Conservation (phyloP, 1,284 basidiomycete genomes). For the Somion occarium region DNA sequence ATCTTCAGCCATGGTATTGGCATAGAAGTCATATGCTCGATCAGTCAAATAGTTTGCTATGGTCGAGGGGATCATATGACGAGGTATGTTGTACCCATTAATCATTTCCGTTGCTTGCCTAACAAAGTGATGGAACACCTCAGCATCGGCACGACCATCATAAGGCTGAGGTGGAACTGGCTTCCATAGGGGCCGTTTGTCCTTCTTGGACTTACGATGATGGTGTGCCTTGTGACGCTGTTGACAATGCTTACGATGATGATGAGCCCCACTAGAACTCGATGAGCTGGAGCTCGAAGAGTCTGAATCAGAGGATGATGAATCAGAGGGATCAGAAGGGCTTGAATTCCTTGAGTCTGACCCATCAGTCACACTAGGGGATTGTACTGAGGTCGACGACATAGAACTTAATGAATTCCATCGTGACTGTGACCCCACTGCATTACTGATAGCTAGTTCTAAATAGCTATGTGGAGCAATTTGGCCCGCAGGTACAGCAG, state of each 20-base stretch:
- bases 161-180: conserved; percentile 15
- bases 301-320: neutral
- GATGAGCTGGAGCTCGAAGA: neutral
- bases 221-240: too few relatives aligned
- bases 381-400: too few relatives aligned
- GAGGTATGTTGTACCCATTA: conserved; percentile 3
- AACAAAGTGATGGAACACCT: conserved; percentile 18
- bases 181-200: conserved; percentile 8
- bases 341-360: neutral
- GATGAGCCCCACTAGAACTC: neutral
- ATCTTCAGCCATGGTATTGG: conserved; percentile 23
- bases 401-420: too few relatives aligned
- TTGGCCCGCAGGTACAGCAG: neutral
- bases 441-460: neutral
- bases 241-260: too few relatives aligned
- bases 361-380: too few relatives aligned
- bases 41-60: conserved; percentile 23
- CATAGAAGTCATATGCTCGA: conserved; percentile 36
- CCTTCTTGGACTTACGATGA: neutral
- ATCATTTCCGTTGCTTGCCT: conserved; percentile 10
- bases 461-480: neutral
- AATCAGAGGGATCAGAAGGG: neutral
- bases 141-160: conserved; percentile 11
- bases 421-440: neutral
- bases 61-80: neutral